Evolutionary conservation across 2,329 filamentous ascomycete genomes (phyloP).

Genomic region (Epichloe baconii): DNA sequence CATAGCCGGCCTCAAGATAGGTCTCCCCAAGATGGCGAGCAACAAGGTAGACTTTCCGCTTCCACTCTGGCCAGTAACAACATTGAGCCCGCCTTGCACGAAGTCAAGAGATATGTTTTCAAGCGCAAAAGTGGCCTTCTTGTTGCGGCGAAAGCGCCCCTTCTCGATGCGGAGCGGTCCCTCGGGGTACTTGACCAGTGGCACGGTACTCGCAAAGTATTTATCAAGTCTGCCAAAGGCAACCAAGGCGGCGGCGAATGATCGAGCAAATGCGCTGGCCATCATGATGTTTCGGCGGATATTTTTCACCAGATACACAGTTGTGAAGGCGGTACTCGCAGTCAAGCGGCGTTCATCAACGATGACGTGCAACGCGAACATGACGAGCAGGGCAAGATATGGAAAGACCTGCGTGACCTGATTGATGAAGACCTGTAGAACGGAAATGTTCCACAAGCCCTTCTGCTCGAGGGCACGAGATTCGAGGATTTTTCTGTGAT

Average conservation of each 20-base stretch:
- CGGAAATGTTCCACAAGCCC: conserved; percentile 38
- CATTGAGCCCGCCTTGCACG: conserved; percentile 39
- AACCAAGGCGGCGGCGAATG: conserved; percentile 22
- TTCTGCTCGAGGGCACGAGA: conserved; percentile 38
- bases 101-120: conserved; percentile 37
- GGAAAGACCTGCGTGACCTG: conserved; percentile 40
- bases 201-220: conserved; percentile 38
- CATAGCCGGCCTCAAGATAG: conserved; percentile 31
- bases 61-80: conserved; percentile 40
- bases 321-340: conserved; percentile 45
- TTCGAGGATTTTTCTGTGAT: conserved; percentile 35
- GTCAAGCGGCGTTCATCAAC: conserved; percentile 34
- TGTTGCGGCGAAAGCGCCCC: conserved; percentile 34
- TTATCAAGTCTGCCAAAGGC: conserved; percentile 39
- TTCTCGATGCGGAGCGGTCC: conserved; percentile 31
- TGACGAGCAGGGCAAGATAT: conserved; percentile 36
- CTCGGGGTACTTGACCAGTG: conserved; percentile 30
- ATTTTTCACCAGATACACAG: conserved; percentile 38
- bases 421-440: conserved; percentile 32
- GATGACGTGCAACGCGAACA: conserved; percentile 39
- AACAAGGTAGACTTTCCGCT: conserved; percentile 45
- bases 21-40: conserved; percentile 42
- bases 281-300: conserved; percentile 39
- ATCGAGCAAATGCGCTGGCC: conserved; percentile 29
- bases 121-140: conserved; percentile 35